These are phyloP conservation scores for Aspergillus quadrilineatus DNA, from an alignment of 2,329 filamentous ascomycete genomes.

Conservation along the genomic window DNA sequence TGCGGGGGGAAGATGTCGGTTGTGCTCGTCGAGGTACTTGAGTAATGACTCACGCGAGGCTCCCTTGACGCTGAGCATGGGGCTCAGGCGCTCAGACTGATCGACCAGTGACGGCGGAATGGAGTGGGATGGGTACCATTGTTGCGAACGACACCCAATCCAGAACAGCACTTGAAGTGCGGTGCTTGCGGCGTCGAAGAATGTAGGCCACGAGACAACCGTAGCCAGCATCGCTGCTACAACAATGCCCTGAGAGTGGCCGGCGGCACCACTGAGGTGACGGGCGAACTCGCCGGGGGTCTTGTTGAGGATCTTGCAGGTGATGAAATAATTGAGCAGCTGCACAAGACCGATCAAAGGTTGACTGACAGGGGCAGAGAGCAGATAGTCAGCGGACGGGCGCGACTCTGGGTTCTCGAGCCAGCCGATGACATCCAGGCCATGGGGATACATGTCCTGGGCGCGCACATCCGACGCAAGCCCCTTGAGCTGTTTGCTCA, in stretches of 20 bases:
- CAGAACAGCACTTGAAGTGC: conserved; percentile 30
- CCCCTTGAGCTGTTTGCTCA: background rate
- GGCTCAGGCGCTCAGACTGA: conserved; percentile 78
- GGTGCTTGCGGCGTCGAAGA: conserved; percentile 27
- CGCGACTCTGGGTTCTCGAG: background rate
- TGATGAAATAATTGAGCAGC: background rate
- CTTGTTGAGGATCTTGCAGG: background rate
- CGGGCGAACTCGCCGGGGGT: background rate
- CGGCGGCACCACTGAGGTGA: conserved; percentile 22
- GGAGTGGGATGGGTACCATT: too few relatives aligned
- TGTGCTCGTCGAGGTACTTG: conserved; percentile 7
- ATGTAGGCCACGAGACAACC: conserved; percentile 34
- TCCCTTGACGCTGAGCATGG: conserved; percentile 88
- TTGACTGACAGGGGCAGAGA: background rate
- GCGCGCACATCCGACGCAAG: background rate
- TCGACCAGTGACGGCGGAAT: conserved; percentile 60
- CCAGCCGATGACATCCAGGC: background rate
- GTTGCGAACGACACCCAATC: conserved; percentile 46
- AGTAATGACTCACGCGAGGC: background rate
- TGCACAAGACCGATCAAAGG: background rate
- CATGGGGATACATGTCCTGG: background rate
- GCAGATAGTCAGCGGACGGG: background rate
- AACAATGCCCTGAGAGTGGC: conserved; percentile 42
- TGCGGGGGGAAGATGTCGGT: background rate
- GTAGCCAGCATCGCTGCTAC: conserved; percentile 35